Conservation (phyloP, 768 basidiomycete species). For the Russula sp. region DNA sequence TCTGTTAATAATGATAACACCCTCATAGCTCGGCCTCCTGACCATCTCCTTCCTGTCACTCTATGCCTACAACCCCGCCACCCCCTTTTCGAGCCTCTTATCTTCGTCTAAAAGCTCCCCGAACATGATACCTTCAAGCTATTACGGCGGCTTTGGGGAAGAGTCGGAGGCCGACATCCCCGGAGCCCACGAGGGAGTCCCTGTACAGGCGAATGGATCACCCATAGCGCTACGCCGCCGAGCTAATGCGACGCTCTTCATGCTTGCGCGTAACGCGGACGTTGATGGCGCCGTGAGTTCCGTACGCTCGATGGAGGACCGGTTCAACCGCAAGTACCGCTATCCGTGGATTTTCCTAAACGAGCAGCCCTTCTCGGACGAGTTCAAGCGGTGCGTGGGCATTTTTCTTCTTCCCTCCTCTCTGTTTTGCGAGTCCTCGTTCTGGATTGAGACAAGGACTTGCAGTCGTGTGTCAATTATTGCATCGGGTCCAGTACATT, state of each 20-base stretch:
- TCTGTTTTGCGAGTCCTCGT: background rate
- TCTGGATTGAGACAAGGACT: background rate
- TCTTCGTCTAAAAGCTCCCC: background rate
- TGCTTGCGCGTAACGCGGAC: slow-evolving; percentile 65
- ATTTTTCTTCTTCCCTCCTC: background rate
- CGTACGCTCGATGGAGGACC: slow-evolving; percentile 75
- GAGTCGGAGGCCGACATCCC: background rate
- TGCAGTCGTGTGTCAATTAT: slow-evolving; percentile 30
- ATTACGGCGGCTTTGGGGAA: background rate
- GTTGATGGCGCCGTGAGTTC: slow-evolving; percentile 52
- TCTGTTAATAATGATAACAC: background rate
- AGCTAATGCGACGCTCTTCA: slow-evolving; percentile 34
- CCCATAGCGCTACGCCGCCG: background rate
- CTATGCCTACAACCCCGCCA: background rate
- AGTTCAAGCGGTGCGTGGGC: slow-evolving; percentile 56
- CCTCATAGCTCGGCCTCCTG: background rate
- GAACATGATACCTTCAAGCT: background rate
- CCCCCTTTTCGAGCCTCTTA: background rate
- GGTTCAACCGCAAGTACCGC: slow-evolving; percentile 72
- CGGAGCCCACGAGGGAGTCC: background rate
- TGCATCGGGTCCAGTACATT: slow-evolving; percentile 32
- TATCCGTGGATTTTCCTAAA: slow-evolving; percentile 92
- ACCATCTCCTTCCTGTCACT: background rate
- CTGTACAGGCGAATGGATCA: too few relatives aligned
- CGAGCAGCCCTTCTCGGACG: slow-evolving; percentile 69